Percentiles rank a stretch among this genome's conserved stretches.
These are phyloP conservation scores for Tetrahymena elliotti DNA, from an alignment of 73 alveolate genomes.

Conservation along the genomic window DNA sequence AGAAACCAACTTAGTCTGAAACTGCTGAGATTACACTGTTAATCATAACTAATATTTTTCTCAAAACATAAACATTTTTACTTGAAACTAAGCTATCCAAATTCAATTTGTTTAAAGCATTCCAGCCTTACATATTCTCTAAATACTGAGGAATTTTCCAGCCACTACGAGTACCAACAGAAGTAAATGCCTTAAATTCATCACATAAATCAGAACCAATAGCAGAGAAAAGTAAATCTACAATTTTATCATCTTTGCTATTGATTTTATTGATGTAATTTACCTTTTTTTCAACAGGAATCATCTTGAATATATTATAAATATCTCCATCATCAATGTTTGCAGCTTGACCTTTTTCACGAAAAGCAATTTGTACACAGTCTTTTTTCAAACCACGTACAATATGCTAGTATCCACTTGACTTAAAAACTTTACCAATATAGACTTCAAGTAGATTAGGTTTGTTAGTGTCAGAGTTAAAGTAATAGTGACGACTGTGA, in stretches of 20 bases:
- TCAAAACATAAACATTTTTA: background rate
- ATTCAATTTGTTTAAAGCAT: background rate
- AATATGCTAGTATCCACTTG: background rate
- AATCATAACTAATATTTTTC: background rate
- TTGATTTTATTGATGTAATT: background rate
- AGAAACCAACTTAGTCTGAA: background rate
- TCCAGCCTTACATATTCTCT: background rate
- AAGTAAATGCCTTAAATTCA: background rate
- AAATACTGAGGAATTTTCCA: background rate
- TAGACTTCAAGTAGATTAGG: background rate
- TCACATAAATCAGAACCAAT: background rate
- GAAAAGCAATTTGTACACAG: background rate
- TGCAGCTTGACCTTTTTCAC: background rate
- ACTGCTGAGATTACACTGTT: background rate
- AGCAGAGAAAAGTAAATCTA: background rate
- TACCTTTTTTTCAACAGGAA: background rate
- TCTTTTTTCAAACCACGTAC: background rate
- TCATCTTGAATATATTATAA: background rate
- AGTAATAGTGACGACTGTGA: background rate
- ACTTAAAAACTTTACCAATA: background rate
- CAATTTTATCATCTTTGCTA: background rate
- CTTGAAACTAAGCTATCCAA: background rate
- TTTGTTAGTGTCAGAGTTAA: background rate
- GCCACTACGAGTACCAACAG: background rate
- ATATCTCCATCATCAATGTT: background rate